These are phyloP conservation scores for Cryptococcus sp. DNA, from an alignment of 1,284 basidiomycete genomes.

Conservation along the genomic window DNA sequence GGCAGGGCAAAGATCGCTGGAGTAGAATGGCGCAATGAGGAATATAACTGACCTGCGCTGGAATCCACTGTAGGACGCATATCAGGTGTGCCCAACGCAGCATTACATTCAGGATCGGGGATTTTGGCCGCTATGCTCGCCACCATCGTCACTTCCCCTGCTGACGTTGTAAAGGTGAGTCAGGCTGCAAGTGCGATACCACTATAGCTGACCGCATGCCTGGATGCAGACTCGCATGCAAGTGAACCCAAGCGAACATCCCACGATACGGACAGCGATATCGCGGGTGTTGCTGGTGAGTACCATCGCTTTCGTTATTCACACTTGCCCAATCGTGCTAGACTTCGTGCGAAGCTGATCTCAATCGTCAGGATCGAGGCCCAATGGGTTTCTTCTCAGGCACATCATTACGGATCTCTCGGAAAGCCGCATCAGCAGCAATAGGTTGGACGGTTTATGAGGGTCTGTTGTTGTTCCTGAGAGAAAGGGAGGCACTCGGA, in stretches of 20 bases:
- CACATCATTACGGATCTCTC: slow-evolving; percentile 73
- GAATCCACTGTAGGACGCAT: slow-evolving; percentile 40
- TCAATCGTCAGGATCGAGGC: slow-evolving; percentile 66
- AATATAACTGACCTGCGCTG: slow-evolving; percentile 58
- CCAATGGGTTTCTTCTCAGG: slow-evolving; percentile 81
- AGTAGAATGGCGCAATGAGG: slow-evolving; percentile 45
- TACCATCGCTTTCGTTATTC: slow-evolving; percentile 8
- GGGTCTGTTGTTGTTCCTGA: slow-evolving; percentile 64
- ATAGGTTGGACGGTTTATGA: slow-evolving; percentile 95
- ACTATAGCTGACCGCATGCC: not conserved
- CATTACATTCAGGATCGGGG: slow-evolving; percentile 50
- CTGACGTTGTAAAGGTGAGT: slow-evolving; percentile 82
- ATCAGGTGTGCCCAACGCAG: slow-evolving; percentile 43
- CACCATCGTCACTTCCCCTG: slow-evolving; percentile 81
- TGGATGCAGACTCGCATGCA: slow-evolving; percentile 76
- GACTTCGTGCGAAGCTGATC: not conserved
- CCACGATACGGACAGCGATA: slow-evolving; percentile 66
- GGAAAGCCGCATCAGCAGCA: slow-evolving; percentile 85
- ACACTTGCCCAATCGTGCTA: not conserved
- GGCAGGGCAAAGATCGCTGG: slow-evolving; percentile 1
- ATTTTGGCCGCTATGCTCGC: slow-evolving; percentile 80
- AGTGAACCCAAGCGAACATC: slow-evolving; percentile 72
- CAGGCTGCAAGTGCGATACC: not conserved
- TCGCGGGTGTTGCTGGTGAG: slow-evolving; percentile 68
- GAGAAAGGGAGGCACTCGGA: slow-evolving; percentile 20